A percentile compares a stretch with the other conserved stretches of the same genome.
phyloP scores from a whole-genome alignment of 257 asterid species.

The Thymus quinquecostatus region DNA sequence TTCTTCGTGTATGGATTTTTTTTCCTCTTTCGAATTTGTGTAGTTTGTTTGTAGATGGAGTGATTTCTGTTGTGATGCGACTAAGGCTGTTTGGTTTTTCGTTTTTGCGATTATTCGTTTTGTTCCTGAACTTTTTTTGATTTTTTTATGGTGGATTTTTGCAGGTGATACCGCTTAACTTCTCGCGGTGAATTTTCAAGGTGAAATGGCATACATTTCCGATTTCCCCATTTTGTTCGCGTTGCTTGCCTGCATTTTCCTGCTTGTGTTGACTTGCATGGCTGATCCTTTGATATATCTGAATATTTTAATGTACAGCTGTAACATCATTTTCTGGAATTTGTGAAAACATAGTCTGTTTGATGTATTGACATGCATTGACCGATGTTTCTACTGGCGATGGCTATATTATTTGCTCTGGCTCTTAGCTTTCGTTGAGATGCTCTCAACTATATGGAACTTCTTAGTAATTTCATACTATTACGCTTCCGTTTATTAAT shows the following conservation, averaged over 20 bases:
- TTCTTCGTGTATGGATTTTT: background rate
- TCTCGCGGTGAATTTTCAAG: slow-evolving; percentile 23
- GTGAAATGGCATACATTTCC: slow-evolving; percentile 13
- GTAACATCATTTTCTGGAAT: background rate
- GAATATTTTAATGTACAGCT: background rate
- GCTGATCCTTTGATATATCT: slow-evolving; percentile 4
- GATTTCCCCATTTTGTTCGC: background rate
- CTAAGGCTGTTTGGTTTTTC: background rate
- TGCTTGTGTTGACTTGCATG: slow-evolving; percentile 37
- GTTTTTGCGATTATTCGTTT: background rate
- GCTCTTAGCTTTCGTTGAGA: too few relatives aligned
- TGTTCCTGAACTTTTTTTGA: background rate
- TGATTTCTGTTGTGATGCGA: background rate
- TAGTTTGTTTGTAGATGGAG: background rate
- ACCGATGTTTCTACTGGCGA: too few relatives aligned
- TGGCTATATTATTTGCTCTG: too few relatives aligned
- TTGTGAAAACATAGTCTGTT: background rate
- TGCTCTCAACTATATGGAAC: too few relatives aligned
- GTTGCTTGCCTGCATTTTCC: background rate
- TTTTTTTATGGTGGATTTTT: background rate
- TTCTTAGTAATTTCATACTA: too few relatives aligned
- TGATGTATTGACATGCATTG: too few relatives aligned
- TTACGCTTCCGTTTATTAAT: too few relatives aligned
- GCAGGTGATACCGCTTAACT: background rate
- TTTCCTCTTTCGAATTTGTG: background rate